These are phyloP conservation scores for Kregervanrija fluxuum DNA, from an alignment of 805 yeast genomes.

Conservation along the genomic window DNA sequence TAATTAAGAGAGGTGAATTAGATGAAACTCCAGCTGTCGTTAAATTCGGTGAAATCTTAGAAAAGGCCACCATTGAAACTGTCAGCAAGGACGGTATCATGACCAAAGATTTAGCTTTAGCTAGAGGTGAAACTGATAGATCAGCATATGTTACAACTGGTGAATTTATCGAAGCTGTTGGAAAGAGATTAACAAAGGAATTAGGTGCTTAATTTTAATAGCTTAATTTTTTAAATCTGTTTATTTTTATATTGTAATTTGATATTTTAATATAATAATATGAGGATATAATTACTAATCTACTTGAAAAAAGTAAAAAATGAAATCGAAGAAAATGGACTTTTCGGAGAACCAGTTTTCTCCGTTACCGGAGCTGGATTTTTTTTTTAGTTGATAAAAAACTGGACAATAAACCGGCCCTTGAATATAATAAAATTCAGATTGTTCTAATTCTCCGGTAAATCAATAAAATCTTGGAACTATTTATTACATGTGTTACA, in stretches of 20 bases:
- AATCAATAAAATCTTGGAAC: too few species aligned
- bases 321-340: too few species aligned
- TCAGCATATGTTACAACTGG: constrained; percentile 81
- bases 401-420: too few species aligned
- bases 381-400: too few species aligned
- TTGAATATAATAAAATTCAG: too few species aligned
- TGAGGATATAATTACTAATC: neutral
- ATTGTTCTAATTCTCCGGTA: too few species aligned
- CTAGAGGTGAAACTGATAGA: constrained; percentile 81
- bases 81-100: constrained; percentile 78
- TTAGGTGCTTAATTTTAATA: constrained; percentile 10
- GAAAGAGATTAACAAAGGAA: constrained; percentile 43
- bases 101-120: constrained; percentile 95
- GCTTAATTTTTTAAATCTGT: neutral
- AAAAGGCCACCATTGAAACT: constrained; percentile 79
- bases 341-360: too few species aligned
- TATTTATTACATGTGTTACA: too few species aligned
- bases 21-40: constrained; percentile 83
- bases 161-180: constrained; percentile 82
- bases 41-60: constrained; percentile 70
- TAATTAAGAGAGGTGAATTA: constrained; percentile 84
- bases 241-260: neutral
- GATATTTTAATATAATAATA: too few species aligned
- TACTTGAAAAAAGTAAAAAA: too few species aligned
- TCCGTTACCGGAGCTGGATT: too few species aligned